Conservation (phyloP, 352 stramenopile species). For the Discostella stelligera region DNA sequence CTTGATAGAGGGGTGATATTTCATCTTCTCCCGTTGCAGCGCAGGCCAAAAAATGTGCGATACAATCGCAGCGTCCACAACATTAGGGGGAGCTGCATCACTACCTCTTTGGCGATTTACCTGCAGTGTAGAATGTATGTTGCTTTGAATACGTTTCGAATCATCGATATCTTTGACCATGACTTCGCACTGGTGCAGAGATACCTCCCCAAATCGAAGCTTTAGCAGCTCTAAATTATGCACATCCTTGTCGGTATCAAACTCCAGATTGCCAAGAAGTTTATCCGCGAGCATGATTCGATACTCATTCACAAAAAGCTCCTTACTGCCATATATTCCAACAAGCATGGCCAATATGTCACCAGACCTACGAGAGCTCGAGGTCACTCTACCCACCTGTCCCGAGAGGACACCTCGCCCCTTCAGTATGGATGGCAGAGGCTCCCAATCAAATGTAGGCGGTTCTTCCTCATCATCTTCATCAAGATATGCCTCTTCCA, state of each 20-base stretch:
- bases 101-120: constrained; percentile 19
- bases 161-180: constrained; percentile 98
- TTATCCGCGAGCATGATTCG: constrained; percentile 96
- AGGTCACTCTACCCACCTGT: constrained; percentile 43
- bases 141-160: constrained; percentile 91
- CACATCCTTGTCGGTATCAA: constrained; percentile 91
- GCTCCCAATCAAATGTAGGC: constrained; percentile 88
- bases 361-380: constrained; percentile 79
- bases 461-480: constrained; percentile 89
- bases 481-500: constrained; percentile 87
- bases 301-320: constrained; percentile 99
- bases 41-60: constrained; percentile 97
- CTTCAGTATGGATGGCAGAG: constrained; percentile 72
- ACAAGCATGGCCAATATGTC: constrained; percentile 97
- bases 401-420: constrained; percentile 49
- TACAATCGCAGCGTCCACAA: constrained; percentile 91
- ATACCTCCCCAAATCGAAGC: constrained; percentile 92
- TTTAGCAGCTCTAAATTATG: constrained; percentile 97
- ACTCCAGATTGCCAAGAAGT: constrained; percentile 90
- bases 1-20: constrained; percentile 86
- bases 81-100: constrained; percentile 20
- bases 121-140: constrained; percentile 83
- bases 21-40: constrained; percentile 90
- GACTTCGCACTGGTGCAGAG: constrained; percentile 94
- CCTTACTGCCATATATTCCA: constrained; percentile 97